Base-by-base conservation (phyloP, 1,284 basidiomycete species). In the Psilocybe mexicana region DNA sequence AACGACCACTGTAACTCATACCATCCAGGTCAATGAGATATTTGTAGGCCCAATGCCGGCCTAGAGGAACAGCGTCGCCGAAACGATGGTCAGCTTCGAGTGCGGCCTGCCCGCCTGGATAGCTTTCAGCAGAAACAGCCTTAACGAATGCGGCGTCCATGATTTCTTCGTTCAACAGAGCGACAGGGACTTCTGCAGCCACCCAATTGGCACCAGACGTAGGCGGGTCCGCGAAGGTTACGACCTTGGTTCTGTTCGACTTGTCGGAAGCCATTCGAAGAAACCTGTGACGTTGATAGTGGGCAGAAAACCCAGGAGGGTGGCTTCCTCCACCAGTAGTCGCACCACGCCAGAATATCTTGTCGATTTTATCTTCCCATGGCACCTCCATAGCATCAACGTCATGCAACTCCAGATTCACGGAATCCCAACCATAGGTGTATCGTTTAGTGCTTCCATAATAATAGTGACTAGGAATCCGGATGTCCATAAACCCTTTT, bases 391-490 rank as follows among this genome's bases (percentile, higher is more conserved):
- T 89, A 56, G 84, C 79, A 66, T 95, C 94, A 1, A 88, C 79
- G 1, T 85, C 85, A 67, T 87, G 88, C 58, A 88, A 76, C 58
- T 85, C 77, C 64, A 86, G 74, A 58, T 89, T 88, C 25, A 87
- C 79, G 0, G 86, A 77, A 70, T 97, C 93, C 88, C 91, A 95
- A 1, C 90, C 95, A 65, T 97, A 97, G 0, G 93, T 93, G 69
- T 96, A 96, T 58, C 87, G 77, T 58, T 83, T 78, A 10, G 89
- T 93, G 54, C 88, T 88, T 11, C 87, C 88, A 69, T 92, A 93
- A 72, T 98, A 96, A 72, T 97, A 96, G 72, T 97, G 94, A 63
- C 91, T 94, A 0, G 95, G 95, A 62, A 98, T 94, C 54, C 90
- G 79, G 62, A 98, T 94, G 70, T 98, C 95, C 59, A 85, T 78